Conservation (phyloP, 1,284 basidiomycete species). For the Leccinum variabile region DNA sequence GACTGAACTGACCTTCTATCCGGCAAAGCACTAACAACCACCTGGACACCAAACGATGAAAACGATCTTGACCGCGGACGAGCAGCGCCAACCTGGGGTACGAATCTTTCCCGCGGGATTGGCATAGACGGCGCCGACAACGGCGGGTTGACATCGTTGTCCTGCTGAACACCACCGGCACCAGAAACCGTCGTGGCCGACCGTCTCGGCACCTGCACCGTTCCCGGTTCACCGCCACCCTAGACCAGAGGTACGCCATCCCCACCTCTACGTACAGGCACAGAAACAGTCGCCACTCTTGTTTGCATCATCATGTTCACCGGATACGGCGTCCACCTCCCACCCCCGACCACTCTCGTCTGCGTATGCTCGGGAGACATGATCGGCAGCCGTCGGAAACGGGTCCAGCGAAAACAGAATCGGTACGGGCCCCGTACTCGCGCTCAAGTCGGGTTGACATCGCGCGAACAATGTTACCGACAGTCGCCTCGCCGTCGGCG, state of each 20-base stretch:
- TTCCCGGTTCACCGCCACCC: neutral
- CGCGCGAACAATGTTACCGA: slow-evolving; percentile 64
- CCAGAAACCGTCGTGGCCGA: slow-evolving; percentile 2
- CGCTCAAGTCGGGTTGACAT: slow-evolving; percentile 53
- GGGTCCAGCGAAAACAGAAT: slow-evolving; percentile 66
- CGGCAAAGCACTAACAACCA: neutral
- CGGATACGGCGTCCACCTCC: neutral
- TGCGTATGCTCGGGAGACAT: neutral
- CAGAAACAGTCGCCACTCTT: slow-evolving; percentile 36
- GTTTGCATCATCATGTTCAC: slow-evolving; percentile 16
- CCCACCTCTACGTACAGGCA: slow-evolving; percentile 28
- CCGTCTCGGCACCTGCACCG: slow-evolving; percentile 19
- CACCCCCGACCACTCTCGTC: neutral
- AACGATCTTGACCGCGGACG: slow-evolving; percentile 74
- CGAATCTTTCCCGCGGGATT: slow-evolving; percentile 62
- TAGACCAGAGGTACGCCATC: neutral
- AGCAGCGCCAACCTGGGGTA: slow-evolving; percentile 49
- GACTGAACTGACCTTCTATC: slow-evolving; percentile 25
- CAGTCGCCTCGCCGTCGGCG: slow-evolving; percentile 17
- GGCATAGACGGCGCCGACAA: slow-evolving; percentile 15
- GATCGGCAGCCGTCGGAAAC: slow-evolving; percentile 34
- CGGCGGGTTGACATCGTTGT: neutral
- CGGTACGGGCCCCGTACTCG: slow-evolving; percentile 59
- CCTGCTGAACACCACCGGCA: neutral
- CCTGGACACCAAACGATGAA: slow-evolving; percentile 54